Base-by-base conservation (phyloP, 1,284 basidiomycete species). In the Heliocybe sulcata region DNA sequence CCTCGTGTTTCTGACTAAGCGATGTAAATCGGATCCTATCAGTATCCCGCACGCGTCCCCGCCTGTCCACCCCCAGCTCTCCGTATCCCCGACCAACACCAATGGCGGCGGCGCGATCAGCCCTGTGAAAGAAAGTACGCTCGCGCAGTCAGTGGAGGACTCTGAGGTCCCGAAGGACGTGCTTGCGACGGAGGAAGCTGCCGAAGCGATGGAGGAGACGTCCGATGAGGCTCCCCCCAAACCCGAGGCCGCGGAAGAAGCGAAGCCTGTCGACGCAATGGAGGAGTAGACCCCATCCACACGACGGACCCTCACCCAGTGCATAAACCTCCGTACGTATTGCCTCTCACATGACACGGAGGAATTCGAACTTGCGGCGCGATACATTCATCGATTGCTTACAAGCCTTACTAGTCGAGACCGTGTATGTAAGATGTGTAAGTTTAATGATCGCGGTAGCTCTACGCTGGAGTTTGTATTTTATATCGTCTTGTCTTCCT, bases 41-140 rank as follows among this genome's bases (percentile, higher is more conserved):
- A 90, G 85, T 67, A 90, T 88, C 66, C 87, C 85, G 42, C 88
- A 90, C 68, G 87, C 87, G 54, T 82, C 85, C 51, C 79, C 81
- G 29, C 78, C 83, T 14, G 79, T 79, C 60, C 77, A 80, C 59
- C 76, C 78, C 60, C 67, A 73, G 48, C 73, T 89, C 45, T 87
- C 85, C 26, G 74, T 85, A 59, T 90, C 87, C 12, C 87, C 88
- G 12, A 88, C 83, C 45, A 86, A 82, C 62, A 49, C n/a, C n/a
- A n/a, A n/a, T n/a, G n/a, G n/a, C n/a, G n/a, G 12, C 23, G 74
- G 60, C 33, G 59, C 78, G 22, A 78, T 77, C 27, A 82, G 78
- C 58, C 79, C 83, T 0, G 75, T 81, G 48, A 84, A 84, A 64
- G 87, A 89, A 69, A 85, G 83, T 60, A 74, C 77, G 3, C 72